phyloP scores from a whole-genome alignment of 1,139 yeast genomes.

The Trichomonascaceae sp. region DNA sequence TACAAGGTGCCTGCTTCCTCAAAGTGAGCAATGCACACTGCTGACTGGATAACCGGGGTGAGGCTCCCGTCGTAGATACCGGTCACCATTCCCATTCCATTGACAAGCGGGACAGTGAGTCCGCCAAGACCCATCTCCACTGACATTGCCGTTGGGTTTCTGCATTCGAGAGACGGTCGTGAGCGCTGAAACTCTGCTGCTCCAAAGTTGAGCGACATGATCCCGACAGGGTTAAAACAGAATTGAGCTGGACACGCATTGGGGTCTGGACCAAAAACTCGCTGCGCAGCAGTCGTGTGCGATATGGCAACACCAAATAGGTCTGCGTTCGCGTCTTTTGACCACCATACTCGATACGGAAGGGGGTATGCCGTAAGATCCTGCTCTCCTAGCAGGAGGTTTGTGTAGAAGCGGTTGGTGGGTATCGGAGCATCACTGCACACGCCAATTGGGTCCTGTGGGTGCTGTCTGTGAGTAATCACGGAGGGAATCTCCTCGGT shows the following conservation, averaged over 20 bases:
- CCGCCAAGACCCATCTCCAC: conserved; percentile 33
- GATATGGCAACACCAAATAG: conserved; percentile 52
- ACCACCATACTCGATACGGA: conserved; percentile 68
- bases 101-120: conserved; percentile 33
- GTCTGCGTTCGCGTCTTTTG: conserved; percentile 24
- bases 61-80: conserved; percentile 47
- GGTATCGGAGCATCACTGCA: conserved; percentile 35
- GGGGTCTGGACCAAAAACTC: conserved; percentile 52
- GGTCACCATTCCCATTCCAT: conserved; percentile 68
- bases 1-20: conserved; percentile 3
- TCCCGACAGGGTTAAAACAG: conserved; percentile 28
- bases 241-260: conserved; percentile 20
- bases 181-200: conserved; percentile 23
- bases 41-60: conserved; percentile 40
- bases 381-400: conserved; percentile 55
- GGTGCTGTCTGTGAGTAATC: conserved; percentile 38
- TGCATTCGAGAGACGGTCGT: conserved; percentile 7
- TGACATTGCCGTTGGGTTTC: conserved; percentile 7
- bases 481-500: conserved; percentile 15
- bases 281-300: conserved; percentile 43
- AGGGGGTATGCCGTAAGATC: conserved; percentile 60
- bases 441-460: conserved; percentile 31
- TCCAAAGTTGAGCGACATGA: conserved; percentile 24
- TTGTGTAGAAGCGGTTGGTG: conserved; percentile 79
- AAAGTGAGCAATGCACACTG: conserved; percentile 43